phyloP scores from a whole-genome alignment of 495 filamentous ascomycete species.

The Aspergillus indologenus region DNA sequence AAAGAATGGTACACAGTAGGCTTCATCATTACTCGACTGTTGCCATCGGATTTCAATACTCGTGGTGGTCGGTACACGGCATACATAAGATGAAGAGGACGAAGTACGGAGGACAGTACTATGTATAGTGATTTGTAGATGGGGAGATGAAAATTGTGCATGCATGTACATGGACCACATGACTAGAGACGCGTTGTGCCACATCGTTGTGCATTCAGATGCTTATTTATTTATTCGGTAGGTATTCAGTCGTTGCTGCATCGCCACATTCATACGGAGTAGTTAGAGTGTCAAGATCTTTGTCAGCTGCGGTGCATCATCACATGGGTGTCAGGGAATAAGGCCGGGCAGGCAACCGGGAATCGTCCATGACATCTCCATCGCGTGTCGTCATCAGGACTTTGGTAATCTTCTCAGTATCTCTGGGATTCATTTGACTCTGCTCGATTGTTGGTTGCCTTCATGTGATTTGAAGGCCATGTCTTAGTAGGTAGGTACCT shows the following conservation, averaged over 20 bases:
- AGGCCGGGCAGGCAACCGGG: neutral
- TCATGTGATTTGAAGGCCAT: neutral
- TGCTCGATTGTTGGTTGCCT: neutral
- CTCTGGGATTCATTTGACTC: neutral
- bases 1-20: neutral
- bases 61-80: neutral
- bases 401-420: neutral
- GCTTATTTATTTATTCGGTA: neutral
- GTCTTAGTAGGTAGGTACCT: no score
- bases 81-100: neutral
- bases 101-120: no score
- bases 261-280: neutral
- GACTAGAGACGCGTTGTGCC: neutral
- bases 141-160: no score
- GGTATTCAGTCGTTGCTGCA: neutral
- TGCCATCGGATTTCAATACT: neutral
- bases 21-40: neutral
- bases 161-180: neutral
- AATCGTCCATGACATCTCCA: neutral
- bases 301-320: no score
- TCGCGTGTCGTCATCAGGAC: conserved; percentile 3
- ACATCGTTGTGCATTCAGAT: neutral
- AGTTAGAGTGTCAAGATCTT: no score
- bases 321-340: conserved; percentile 1
- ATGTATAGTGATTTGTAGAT: no score